phyloP scores from a whole-genome alignment of 305 asterid genomes.

The Stenogyne calaminthoides region DNA sequence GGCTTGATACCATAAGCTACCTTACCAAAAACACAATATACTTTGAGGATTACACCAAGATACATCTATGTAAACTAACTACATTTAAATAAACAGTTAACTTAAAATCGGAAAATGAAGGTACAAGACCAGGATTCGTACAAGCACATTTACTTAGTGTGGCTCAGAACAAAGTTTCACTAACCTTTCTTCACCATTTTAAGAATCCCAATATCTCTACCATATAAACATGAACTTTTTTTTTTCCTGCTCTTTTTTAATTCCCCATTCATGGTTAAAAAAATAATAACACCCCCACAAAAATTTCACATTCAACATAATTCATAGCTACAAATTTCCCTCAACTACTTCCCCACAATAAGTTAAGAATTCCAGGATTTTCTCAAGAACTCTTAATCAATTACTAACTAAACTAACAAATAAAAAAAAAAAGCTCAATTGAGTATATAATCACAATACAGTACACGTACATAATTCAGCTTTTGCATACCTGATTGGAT shows the following conservation, averaged over 20 bases:
- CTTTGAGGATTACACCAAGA: background rate
- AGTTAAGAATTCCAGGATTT: background rate
- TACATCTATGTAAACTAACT: background rate
- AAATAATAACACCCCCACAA: conserved; percentile 2
- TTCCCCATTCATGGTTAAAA: background rate
- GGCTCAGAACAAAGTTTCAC: background rate
- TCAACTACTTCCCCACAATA: background rate
- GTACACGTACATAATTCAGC: conserved; percentile 13
- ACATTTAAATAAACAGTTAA: background rate
- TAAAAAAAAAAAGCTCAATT: background rate
- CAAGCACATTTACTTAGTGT: background rate
- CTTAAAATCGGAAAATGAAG: background rate
- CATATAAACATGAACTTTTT: background rate
- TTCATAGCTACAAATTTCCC: background rate
- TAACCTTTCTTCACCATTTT: background rate
- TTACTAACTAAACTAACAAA: background rate
- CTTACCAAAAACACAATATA: background rate
- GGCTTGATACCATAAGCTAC: background rate
- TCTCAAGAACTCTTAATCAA: background rate
- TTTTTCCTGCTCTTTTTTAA: conserved; percentile 23
- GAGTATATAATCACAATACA: background rate
- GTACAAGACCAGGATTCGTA: background rate
- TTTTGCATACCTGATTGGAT: conserved; percentile 32
- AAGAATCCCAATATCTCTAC: background rate
- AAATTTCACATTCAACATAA: background rate